Conservation (phyloP, 1,284 basidiomycete species). For the Ganoderma multipileum region DNA sequence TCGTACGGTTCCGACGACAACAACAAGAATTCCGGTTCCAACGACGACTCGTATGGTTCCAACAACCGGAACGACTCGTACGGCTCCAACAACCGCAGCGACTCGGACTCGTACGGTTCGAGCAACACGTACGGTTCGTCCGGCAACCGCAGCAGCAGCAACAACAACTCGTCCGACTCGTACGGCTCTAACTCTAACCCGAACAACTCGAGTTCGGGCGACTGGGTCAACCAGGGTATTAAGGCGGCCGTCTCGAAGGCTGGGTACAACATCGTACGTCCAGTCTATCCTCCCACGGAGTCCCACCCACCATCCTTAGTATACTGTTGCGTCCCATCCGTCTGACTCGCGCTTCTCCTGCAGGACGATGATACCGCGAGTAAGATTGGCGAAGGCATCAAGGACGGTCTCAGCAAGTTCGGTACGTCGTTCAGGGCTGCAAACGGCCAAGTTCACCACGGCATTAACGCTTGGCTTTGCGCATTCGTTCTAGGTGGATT, state of each 20-base stretch:
- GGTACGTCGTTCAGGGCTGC: conserved; percentile 20
- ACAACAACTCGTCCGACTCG: conserved; percentile 28
- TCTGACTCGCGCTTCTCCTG: neutral
- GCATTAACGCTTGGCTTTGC: neutral
- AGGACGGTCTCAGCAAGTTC: conserved; percentile 48
- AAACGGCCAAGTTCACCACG: too few relatives aligned
- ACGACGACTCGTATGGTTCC: conserved; percentile 23
- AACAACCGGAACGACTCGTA: conserved; percentile 15
- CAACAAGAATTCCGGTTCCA: conserved; percentile 19
- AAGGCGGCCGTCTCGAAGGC: conserved; percentile 48
- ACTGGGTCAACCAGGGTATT: conserved; percentile 51
- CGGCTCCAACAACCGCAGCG: conserved; percentile 18
- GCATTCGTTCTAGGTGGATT: neutral
- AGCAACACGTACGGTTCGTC: conserved; percentile 29
- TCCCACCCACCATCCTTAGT: neutral
- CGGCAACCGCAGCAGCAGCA: conserved; percentile 13
- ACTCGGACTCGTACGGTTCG: conserved; percentile 26
- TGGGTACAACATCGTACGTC: conserved; percentile 54
- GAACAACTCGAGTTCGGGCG: conserved; percentile 32
- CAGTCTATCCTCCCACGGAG: neutral
- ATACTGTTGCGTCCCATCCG: neutral
- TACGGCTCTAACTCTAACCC: conserved; percentile 32
- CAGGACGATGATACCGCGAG: conserved; percentile 42
- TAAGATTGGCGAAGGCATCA: conserved; percentile 45
- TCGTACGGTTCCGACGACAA: conserved; percentile 18